Evolutionary conservation across 2,329 filamentous ascomycete genomes (phyloP), one percentile per base, ranked within the genome.

Genomic region (Chrysosporium keratinophilum): DNA sequence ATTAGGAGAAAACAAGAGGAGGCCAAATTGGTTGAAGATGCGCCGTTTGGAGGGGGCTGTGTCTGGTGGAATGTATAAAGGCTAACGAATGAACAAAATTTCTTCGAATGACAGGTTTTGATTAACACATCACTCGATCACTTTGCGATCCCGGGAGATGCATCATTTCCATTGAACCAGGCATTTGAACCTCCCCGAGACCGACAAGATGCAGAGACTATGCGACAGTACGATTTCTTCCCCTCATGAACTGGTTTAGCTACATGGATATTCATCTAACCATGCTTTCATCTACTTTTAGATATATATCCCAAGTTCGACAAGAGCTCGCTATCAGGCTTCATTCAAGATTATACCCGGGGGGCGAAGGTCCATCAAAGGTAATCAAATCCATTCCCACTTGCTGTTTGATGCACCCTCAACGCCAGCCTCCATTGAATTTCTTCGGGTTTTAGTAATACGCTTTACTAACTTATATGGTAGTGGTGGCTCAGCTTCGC

Each of bases 401-500:
- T 40, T 44, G 49, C 51, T n/a, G 31, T 37, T n/a, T 28, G 3
- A 28, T 35, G 20, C 39, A 37, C 15, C 37, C 9, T 54, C 41
- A 34, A 17, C 40, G 23, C 20, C 17, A 10, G n/a, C n/a, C n/a
- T 31, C 5, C 12, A 33, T 37, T 33, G 42, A 31, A 40, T 15
- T 12, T 14, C 7, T 28, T 28, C 23, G 3, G 23, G 23, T 28
- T 28, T 7, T 7, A 4, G 23, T 28, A 7, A 28, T 28, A 28
- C 7, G 23, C 7, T 28, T 28, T 2, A 17, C 45, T 47, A n/a
- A 51, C 55, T 45, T 54, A n/a, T 40, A 14, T 80, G 75, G 71
- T 81, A 94, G 82, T 97, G 91, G 88, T 98, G 93, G 93, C 74
- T 98, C 69, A 97, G 93, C 78, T 98, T 96, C 70, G 88, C 87